phyloP scores from a whole-genome alignment of 345 rosid species.

The Syzygium jambos region DNA sequence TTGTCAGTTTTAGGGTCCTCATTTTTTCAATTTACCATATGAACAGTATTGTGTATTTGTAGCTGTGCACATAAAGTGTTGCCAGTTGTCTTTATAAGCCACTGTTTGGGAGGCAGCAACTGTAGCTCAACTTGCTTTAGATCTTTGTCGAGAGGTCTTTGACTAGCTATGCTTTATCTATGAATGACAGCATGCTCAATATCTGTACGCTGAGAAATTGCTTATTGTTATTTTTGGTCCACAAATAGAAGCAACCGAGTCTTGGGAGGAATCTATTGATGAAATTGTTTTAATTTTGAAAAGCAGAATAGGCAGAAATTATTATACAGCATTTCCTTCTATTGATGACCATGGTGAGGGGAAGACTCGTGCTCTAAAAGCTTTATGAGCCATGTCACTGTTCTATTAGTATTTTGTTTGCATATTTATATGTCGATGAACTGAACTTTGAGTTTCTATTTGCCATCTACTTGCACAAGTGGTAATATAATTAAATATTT shows the following conservation, averaged over 20 bases:
- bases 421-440: background rate
- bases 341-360: slow-evolving; percentile 22
- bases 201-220: background rate
- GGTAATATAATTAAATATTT: background rate
- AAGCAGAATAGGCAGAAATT: too few species aligned
- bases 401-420: background rate
- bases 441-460: background rate
- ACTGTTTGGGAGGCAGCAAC: slow-evolving; percentile 56
- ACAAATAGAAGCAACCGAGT: too few species aligned
- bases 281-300: too few species aligned
- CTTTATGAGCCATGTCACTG: background rate
- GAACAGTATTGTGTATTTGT: too few species aligned
- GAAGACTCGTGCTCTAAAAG: background rate
- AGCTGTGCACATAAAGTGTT: too few species aligned
- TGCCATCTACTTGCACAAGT: background rate
- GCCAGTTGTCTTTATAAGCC: too few species aligned
- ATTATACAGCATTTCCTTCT: slow-evolving; percentile 19
- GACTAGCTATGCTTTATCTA: background rate
- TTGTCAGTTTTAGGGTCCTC: too few species aligned
- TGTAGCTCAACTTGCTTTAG: slow-evolving; percentile 75
- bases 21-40: too few species aligned
- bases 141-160: slow-evolving; percentile 74
- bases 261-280: too few species aligned
- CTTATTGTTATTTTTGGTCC: background rate
- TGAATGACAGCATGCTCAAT: background rate